Evolutionary conservation across 2,329 filamentous ascomycete species (phyloP), one percentile per base, ranked within the genome.

Genomic region (Nothophoma quercina): DNA sequence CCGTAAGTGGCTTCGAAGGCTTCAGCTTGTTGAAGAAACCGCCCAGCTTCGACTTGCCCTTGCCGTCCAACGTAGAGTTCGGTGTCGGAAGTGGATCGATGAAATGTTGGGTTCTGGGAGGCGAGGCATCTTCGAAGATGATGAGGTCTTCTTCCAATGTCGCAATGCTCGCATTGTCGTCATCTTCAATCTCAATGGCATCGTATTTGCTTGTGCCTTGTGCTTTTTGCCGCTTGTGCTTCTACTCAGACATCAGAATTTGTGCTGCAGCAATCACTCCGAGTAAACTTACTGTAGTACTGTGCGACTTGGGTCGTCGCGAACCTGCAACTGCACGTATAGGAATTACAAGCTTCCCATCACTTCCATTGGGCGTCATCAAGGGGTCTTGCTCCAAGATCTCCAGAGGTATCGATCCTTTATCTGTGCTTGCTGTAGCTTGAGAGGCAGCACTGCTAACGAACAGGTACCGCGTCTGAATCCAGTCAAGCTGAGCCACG

Each of bases 391-490:
- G 78, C 13, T 73, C 68, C 39, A 73, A 54, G 10, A 52, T 59
- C 10, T 70, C 60, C 9, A 64, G 45, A 2, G 71, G 69, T 39
- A 63, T 64, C 1, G 50, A 53, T 22, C 62, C 58, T 19, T 62
- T 52, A 19, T 52, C 42, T 10, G 28, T 8, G 30, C 29, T 16
- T 18, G 34, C 8, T 26, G n/a, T n/a, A n/a, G n/a, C n/a, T n/a
- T n/a, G n/a, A 28, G 41, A 53, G 1, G 36, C 23, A 8, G 40
- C 43, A 9, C 59, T 64, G 39, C 67, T 67, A 32, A 90, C 85
- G 60, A 96, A 90, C 1, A 97, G 80, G 72, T 96, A 96, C 34
- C 92, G 84, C 21, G 91, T 92, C 67, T 96, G 91, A 53, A 96
- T 92, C 93, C 93, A 97, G 65, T 96, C 88, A 8, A 88, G 76